A percentile compares a stretch with the other conserved stretches of the same genome.
Conservation (phyloP, 2,329 filamentous ascomycete species). For the Fusarium sp. region DNA sequence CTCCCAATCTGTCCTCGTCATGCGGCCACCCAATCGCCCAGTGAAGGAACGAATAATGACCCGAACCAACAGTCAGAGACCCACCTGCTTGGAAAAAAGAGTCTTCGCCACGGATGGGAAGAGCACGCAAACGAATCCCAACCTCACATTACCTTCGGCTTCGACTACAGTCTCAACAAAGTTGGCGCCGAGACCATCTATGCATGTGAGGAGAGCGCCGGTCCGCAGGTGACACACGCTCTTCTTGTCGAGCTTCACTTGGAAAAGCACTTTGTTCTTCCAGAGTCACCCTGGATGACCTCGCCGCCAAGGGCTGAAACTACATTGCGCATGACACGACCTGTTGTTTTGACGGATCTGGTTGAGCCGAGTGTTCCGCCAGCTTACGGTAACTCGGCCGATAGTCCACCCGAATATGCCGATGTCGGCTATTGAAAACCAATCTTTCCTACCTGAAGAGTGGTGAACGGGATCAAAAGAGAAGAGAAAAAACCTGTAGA, state of each 20-base stretch:
- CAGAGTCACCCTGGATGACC: not conserved
- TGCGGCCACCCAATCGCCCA: not conserved
- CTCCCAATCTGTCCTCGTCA: not conserved
- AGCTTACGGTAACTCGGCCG: not conserved
- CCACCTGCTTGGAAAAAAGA: not conserved
- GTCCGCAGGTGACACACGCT: not conserved
- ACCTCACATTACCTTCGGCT: not conserved
- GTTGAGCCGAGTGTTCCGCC: not conserved
- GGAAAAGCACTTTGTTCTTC: not conserved
- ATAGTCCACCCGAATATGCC: not conserved
- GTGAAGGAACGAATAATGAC: not conserved
- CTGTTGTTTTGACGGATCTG: not conserved
- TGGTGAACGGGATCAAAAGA: not conserved
- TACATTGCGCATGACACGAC: not conserved
- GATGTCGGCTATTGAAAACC: not conserved
- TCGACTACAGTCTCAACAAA: not conserved
- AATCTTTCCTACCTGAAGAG: fast-evolving
- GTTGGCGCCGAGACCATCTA: not conserved
- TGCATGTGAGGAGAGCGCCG: not conserved
- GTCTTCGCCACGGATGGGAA: not conserved
- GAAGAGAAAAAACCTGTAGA: not conserved
- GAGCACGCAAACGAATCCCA: not conserved
- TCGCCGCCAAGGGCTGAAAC: not conserved
- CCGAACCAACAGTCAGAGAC: not conserved
- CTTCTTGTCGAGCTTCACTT: not conserved